phyloP scores from a whole-genome alignment of 1,139 yeast genomes.

The Suhomyces kunorum region DNA sequence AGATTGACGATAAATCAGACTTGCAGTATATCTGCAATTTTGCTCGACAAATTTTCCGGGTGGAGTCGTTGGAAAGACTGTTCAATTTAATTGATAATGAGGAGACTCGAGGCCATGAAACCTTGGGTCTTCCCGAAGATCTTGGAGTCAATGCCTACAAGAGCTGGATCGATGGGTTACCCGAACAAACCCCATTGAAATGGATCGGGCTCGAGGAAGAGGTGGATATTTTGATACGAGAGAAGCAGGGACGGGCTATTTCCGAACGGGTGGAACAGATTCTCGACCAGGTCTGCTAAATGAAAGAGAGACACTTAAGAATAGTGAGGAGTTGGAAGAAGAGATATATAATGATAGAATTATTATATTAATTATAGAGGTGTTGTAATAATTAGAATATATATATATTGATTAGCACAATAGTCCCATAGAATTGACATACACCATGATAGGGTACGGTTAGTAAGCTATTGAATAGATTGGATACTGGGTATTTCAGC shows the following conservation, averaged over 20 bases:
- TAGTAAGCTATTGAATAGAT: no score
- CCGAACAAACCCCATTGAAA: constrained; percentile 57
- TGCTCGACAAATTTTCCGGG: constrained; percentile 29
- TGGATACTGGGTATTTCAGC: no score
- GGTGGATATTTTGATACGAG: constrained; percentile 35
- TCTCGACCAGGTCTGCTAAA: neutral
- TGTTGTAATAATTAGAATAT: no score
- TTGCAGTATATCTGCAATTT: constrained; percentile 27
- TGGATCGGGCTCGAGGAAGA: constrained; percentile 63
- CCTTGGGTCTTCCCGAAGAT: constrained; percentile 51
- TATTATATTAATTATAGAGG: no score
- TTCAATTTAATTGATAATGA: constrained; percentile 38
- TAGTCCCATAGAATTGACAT: no score
- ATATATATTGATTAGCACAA: no score
- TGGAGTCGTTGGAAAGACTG: constrained; percentile 26
- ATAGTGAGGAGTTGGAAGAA: no score
- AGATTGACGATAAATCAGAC: constrained; percentile 56
- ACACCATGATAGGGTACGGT: no score
- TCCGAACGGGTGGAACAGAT: constrained; percentile 12
- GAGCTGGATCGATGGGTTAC: constrained; percentile 57
- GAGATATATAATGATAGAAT: no score
- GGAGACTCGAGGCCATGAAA: constrained; percentile 14
- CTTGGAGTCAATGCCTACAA: constrained; percentile 34
- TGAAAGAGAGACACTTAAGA: no score
- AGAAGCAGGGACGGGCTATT: constrained; percentile 22